These are phyloP conservation scores for Didymellaceae sp. DNA, from an alignment of 2,329 filamentous ascomycete genomes.

Conservation along the genomic window DNA sequence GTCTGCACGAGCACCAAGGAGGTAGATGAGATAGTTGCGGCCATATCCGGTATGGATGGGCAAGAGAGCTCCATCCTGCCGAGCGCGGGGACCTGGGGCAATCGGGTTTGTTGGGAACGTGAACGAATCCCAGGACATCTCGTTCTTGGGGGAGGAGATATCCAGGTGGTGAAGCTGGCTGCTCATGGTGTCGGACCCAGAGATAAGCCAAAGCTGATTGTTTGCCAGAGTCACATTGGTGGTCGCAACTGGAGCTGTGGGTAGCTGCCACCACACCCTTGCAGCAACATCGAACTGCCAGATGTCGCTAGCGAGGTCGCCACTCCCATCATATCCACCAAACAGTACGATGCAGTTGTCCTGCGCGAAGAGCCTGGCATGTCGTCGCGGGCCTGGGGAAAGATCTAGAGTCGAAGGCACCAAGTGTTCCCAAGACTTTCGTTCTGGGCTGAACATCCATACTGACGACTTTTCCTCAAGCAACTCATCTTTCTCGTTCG, in stretches of 20 bases:
- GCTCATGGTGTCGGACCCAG: slow-evolving; percentile 41
- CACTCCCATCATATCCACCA: slow-evolving; percentile 35
- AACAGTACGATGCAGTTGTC: slow-evolving; percentile 32
- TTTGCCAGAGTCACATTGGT: slow-evolving; percentile 47
- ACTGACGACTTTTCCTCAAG: slow-evolving; percentile 47
- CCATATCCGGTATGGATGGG: slow-evolving; percentile 54
- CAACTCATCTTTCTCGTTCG: slow-evolving; percentile 36
- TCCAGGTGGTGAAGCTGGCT: slow-evolving; percentile 38
- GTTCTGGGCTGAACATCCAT: slow-evolving; percentile 51
- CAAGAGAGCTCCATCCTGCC: slow-evolving; percentile 48
- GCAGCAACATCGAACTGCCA: slow-evolving; percentile 35
- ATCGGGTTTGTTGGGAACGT: slow-evolving; percentile 53
- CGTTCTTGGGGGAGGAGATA: slow-evolving; percentile 25
- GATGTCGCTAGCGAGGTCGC: slow-evolving; percentile 32
- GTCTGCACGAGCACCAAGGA: slow-evolving; percentile 45
- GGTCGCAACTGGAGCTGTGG: slow-evolving; percentile 35
- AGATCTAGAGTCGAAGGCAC: slow-evolving; percentile 21
- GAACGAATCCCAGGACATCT: slow-evolving; percentile 48
- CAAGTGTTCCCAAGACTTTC: slow-evolving; percentile 36
- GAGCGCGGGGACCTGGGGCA: slow-evolving; percentile 50
- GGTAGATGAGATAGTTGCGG: slow-evolving; percentile 53
- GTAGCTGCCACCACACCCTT: slow-evolving; percentile 33
- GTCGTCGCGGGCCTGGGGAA: slow-evolving; percentile 29
- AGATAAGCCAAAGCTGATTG: slow-evolving; percentile 50
- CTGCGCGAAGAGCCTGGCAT: slow-evolving; percentile 31